phyloP scores from a whole-genome alignment of 129 eudicot genomes.

The Centaurea solstitialis region DNA sequence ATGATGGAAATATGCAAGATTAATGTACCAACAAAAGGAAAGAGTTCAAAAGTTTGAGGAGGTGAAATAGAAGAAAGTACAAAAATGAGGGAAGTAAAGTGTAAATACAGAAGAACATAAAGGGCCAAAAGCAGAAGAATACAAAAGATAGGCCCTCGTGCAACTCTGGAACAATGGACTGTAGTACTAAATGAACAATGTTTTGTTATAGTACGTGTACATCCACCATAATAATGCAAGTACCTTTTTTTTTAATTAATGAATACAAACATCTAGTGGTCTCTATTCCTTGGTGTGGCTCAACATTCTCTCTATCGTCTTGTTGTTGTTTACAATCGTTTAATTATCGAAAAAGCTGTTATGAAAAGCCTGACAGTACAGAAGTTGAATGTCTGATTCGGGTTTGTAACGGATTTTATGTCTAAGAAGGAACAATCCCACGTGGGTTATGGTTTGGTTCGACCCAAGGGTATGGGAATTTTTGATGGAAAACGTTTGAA shows the following conservation, averaged over 20 bases:
- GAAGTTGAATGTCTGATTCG: background rate
- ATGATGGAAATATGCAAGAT: too few species aligned
- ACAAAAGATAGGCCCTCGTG: constrained; percentile 94
- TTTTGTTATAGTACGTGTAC: constrained; percentile 38
- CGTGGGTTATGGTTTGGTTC: background rate
- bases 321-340: background rate
- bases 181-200: constrained; percentile 39
- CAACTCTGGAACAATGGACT: constrained; percentile 58
- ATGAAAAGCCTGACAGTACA: background rate
- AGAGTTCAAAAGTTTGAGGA: background rate
- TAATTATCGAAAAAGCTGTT: background rate
- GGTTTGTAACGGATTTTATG: background rate
- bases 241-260: constrained; percentile 21
- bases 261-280: constrained; percentile 39
- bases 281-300: constrained; percentile 54
- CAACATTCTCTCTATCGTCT: constrained; percentile 40
- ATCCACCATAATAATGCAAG: constrained; percentile 41
- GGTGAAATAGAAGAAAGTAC: background rate
- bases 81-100: constrained; percentile 1
- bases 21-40: background rate
- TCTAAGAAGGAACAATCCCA: background rate
- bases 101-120: constrained; percentile 1
- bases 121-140: constrained; percentile 39
- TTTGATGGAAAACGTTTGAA: too few species aligned
- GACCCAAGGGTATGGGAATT: background rate